Conservation (phyloP, 805 yeast genomes). For the Millerozyma miso region DNA sequence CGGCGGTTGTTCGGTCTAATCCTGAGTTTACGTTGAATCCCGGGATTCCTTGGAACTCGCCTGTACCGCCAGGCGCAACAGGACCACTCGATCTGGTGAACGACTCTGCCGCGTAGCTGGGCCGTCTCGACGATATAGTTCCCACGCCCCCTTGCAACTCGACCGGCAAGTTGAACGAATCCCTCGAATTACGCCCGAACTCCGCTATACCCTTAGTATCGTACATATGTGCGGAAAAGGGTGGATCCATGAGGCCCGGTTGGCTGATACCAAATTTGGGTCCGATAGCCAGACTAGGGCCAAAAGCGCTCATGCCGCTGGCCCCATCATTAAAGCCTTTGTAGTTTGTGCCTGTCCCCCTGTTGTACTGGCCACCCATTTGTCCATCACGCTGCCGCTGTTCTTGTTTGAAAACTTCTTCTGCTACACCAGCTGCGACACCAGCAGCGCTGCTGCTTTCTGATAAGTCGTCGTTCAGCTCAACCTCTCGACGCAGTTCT, state of each 20-base stretch:
- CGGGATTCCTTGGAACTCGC: neutral
- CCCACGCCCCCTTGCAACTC: conserved; percentile 65
- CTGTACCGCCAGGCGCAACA: neutral
- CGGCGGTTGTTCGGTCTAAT: neutral
- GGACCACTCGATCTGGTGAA: conserved; percentile 36
- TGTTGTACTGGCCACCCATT: neutral
- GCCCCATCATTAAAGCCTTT: neutral
- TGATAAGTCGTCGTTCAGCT: neutral
- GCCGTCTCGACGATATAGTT: conserved; percentile 63
- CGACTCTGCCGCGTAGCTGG: conserved; percentile 68
- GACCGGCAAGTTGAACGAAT: conserved; percentile 46
- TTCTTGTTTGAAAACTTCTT: conserved; percentile 4
- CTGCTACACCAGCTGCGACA: conserved; percentile 3
- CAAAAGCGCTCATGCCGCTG: neutral
- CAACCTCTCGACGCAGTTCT: neutral
- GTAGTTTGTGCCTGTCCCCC: neutral
- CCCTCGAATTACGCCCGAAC: conserved; percentile 8
- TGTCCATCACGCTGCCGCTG: conserved; percentile 1
- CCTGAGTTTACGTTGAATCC: conserved; percentile 1
- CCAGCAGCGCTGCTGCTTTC: conserved; percentile 1
- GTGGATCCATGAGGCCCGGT: neutral
- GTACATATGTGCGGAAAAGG: neutral
- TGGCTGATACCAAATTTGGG: neutral
- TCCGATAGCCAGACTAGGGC: neutral
- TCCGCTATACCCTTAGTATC: conserved; percentile 1